Conservation (phyloP, 352 stramenopile species). For the Stramenopiles sp. region DNA sequence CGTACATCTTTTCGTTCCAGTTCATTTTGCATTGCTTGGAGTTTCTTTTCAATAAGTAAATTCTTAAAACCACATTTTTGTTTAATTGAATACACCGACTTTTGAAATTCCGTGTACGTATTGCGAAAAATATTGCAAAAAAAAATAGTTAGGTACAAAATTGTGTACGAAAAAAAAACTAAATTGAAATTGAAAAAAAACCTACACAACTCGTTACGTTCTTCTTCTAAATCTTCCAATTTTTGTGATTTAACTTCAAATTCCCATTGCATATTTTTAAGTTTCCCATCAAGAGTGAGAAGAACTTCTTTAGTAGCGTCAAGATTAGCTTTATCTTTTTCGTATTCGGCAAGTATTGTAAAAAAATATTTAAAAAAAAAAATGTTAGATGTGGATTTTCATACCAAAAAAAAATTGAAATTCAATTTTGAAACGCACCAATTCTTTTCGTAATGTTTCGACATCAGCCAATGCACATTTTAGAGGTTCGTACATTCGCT, state of each 20-base stretch:
- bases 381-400: no score
- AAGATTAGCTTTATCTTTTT: neutral
- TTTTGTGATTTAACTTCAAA: slow-evolving; percentile 57
- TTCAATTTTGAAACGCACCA: slow-evolving; percentile 22
- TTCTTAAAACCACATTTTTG: slow-evolving; percentile 65
- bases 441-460: slow-evolving; percentile 18
- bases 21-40: slow-evolving; percentile 31
- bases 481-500: slow-evolving; percentile 60
- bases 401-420: no score
- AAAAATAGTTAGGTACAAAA: no score
- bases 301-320: neutral
- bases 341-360: no score
- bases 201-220: slow-evolving; percentile 48
- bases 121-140: no score
- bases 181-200: slow-evolving; percentile 46
- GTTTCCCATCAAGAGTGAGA: slow-evolving; percentile 31
- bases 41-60: slow-evolving; percentile 64
- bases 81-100: slow-evolving; percentile 62
- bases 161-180: no score
- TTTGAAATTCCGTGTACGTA: no score
- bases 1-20: slow-evolving; percentile 22
- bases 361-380: no score
- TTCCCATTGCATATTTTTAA: slow-evolving; percentile 52
- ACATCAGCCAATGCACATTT: slow-evolving; percentile 34
- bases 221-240: slow-evolving; percentile 30